Percentiles rank a stretch among this genome's conserved stretches.
These are phyloP conservation scores for Cyclotella choctawhatcheeana DNA, from an alignment of 108 stramenopile genomes.

Conservation along the genomic window DNA sequence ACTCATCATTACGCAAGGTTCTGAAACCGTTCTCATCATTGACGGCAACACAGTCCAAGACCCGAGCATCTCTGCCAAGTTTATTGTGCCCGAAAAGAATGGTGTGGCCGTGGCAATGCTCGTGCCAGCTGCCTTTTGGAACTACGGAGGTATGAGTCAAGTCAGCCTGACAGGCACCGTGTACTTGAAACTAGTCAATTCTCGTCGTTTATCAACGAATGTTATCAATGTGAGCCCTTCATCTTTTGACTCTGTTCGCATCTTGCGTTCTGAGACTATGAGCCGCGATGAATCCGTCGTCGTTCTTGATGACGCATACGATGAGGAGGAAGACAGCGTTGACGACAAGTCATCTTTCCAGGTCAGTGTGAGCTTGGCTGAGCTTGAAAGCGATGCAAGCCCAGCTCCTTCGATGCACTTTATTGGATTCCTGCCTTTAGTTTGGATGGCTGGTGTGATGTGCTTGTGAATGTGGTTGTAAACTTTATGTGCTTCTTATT, in stretches of 20 bases:
- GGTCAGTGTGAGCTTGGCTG: conserved; percentile 1
- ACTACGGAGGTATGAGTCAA: conserved; percentile 4
- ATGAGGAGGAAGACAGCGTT: not conserved
- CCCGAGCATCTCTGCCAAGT: conserved; percentile 7
- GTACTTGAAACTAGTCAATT: conserved; percentile 5
- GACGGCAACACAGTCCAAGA: conserved; percentile 8
- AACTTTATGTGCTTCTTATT: not conserved
- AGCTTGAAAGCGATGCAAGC: not conserved
- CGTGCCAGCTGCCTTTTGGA: conserved; percentile 23
- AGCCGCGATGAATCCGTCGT: not conserved
- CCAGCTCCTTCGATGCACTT: not conserved
- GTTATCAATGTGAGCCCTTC: not conserved
- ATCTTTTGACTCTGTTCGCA: not conserved
- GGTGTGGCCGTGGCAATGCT: conserved; percentile 24
- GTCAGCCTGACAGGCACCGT: conserved; percentile 16
- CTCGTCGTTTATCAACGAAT: not conserved
- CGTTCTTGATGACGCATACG: not conserved
- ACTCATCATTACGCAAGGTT: conserved; percentile 19
- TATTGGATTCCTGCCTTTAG: not conserved
- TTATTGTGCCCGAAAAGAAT: conserved; percentile 1
- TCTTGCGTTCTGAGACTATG: conserved; percentile 3
- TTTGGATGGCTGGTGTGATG: not conserved
- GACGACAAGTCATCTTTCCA: conserved; percentile 17
- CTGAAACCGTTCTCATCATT: conserved; percentile 8
- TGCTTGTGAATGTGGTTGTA: not conserved